Conservation (phyloP, 495 filamentous ascomycete species). For the Penicillium pulvis region DNA sequence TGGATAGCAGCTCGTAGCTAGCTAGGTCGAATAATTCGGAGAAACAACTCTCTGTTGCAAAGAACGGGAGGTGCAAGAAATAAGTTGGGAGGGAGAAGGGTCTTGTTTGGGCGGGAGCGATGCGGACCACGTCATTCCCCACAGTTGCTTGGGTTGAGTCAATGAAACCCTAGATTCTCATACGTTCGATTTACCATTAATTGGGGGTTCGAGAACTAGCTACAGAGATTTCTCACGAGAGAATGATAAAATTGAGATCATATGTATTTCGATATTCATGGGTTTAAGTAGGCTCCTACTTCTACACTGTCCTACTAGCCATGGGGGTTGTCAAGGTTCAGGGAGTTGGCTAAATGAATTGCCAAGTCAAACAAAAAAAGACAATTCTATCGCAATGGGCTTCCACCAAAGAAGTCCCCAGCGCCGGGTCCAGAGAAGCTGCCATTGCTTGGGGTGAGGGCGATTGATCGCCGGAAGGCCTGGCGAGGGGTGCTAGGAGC, state of each 20-base stretch:
- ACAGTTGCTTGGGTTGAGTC: constrained; percentile 5
- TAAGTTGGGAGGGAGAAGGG: neutral
- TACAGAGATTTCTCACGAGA: neutral
- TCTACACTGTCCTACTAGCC: constrained; percentile 9
- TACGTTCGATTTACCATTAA: no score
- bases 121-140: constrained; percentile 43
- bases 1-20: neutral
- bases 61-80: constrained; percentile 1
- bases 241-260: neutral
- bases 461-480: constrained; percentile 48
- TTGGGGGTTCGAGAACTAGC: neutral
- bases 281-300: constrained; percentile 4
- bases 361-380: constrained; percentile 6
- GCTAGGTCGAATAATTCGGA: neutral
- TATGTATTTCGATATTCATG: constrained; percentile 11
- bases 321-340: constrained; percentile 1
- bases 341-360: neutral
- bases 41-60: neutral
- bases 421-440: constrained; percentile 45
- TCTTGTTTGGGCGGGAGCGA: constrained; percentile 6
- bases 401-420: constrained; percentile 46
- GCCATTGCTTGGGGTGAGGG: constrained; percentile 50
- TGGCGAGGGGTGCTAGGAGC: constrained; percentile 48
- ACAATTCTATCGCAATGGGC: constrained; percentile 41
- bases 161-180: neutral